Conservation (phyloP, 805 yeast species). For the Saccharomyces jurei region DNA sequence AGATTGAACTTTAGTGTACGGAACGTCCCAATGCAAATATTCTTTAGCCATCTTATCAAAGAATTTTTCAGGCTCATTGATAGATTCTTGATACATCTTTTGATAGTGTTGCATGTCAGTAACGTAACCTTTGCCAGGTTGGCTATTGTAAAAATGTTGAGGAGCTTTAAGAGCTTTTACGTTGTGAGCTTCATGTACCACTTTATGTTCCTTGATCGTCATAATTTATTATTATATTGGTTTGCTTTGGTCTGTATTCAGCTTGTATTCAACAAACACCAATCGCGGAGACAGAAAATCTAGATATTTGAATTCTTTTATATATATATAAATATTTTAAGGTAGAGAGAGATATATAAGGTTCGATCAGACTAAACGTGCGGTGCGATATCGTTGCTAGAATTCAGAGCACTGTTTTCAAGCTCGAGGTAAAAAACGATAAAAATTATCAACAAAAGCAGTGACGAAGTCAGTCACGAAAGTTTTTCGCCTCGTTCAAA, state of each 20-base stretch:
- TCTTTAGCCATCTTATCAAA: slow-evolving; percentile 73
- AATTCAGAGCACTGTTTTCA: neutral
- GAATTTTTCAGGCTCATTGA: slow-evolving; percentile 72
- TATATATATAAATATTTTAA: neutral
- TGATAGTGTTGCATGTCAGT: slow-evolving; percentile 61
- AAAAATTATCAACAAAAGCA: slow-evolving; percentile 2
- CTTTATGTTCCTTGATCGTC: slow-evolving; percentile 27
- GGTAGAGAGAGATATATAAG: neutral
- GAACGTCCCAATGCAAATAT: slow-evolving; percentile 69
- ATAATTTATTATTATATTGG: slow-evolving; percentile 2
- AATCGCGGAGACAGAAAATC: neutral
- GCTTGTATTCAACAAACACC: neutral
- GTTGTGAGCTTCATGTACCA: slow-evolving; percentile 36
- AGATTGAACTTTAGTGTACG: slow-evolving; percentile 40
- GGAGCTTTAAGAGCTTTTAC: slow-evolving; percentile 30
- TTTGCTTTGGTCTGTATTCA: neutral
- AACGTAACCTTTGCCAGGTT: slow-evolving; percentile 41
- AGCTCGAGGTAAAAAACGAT: neutral
- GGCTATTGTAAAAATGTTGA: slow-evolving; percentile 33
- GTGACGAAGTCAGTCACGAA: neutral
- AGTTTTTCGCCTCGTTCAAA: neutral
- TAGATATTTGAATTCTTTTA: neutral
- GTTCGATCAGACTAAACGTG: neutral
- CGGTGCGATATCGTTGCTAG: neutral
- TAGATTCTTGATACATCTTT: slow-evolving; percentile 66